phyloP scores from a whole-genome alignment of 2,329 filamentous ascomycete species.

The Clarireedia homoeocarpa region DNA sequence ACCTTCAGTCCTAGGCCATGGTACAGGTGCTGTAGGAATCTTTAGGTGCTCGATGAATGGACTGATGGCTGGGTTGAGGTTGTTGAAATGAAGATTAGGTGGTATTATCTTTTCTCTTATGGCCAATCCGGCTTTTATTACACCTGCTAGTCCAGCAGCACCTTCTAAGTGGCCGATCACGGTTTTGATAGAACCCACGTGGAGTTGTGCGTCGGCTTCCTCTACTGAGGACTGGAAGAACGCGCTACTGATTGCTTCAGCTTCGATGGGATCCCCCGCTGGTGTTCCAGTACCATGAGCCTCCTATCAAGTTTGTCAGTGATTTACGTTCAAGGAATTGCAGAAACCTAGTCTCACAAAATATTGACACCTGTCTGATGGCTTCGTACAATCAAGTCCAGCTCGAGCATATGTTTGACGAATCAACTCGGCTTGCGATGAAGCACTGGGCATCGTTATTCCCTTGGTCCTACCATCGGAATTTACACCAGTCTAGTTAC shows the following conservation, averaged over 20 bases:
- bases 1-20: slow-evolving; percentile 18
- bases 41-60: slow-evolving; percentile 12
- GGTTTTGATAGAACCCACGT: slow-evolving; percentile 22
- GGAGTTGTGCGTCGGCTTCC: slow-evolving; percentile 1
- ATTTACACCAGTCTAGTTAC: slow-evolving; percentile 33
- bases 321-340: no score
- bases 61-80: slow-evolving; percentile 29
- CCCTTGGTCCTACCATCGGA: slow-evolving; percentile 41
- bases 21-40: slow-evolving; percentile 24
- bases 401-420: slow-evolving; percentile 36
- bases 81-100: slow-evolving; percentile 29
- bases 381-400: slow-evolving; percentile 30
- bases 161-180: slow-evolving; percentile 26
- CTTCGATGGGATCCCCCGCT: slow-evolving; percentile 20
- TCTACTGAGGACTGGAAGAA: slow-evolving; percentile 5
- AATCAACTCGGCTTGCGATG: slow-evolving; percentile 39
- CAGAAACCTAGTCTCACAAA: slow-evolving; percentile 9
- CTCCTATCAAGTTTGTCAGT: background rate
- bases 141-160: slow-evolving; percentile 26
- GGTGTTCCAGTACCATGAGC: slow-evolving; percentile 18
- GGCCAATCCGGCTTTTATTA: slow-evolving; percentile 25
- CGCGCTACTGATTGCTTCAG: slow-evolving; percentile 10
- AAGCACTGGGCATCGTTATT: slow-evolving; percentile 45
- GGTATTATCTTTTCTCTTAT: slow-evolving; percentile 26
- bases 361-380: slow-evolving; percentile 9